These are phyloP conservation scores for Chytriomyces sp. DNA, from an alignment of 192 early-diverging fungal genomes.

Conservation along the genomic window DNA sequence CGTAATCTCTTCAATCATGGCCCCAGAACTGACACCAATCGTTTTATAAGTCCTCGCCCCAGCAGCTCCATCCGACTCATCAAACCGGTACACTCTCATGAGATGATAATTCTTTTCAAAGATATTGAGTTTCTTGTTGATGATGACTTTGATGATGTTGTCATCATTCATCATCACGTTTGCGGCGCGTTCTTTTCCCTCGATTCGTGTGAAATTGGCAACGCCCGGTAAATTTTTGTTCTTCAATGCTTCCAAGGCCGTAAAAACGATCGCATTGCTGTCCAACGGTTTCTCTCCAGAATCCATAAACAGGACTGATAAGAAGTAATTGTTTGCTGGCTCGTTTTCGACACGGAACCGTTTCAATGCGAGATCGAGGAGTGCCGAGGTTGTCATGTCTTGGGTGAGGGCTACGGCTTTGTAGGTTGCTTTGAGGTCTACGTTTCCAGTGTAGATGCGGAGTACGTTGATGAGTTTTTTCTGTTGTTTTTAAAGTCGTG, in stretches of 20 bases:
- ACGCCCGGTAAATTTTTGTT: slow-evolving; percentile 51
- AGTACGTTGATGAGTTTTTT: slow-evolving; percentile 54
- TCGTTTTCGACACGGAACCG: slow-evolving; percentile 49
- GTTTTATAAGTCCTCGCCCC: slow-evolving; percentile 55
- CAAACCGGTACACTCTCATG: slow-evolving; percentile 47
- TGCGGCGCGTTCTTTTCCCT: slow-evolving; percentile 18
- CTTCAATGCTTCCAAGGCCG: slow-evolving; percentile 46
- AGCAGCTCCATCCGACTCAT: slow-evolving; percentile 29
- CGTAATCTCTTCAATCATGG: slow-evolving; percentile 42
- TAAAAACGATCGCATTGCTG: slow-evolving; percentile 40
- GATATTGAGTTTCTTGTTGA: slow-evolving; percentile 57
- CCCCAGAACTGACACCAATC: slow-evolving; percentile 47
- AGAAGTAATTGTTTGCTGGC: slow-evolving; percentile 45
- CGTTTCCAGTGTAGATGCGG: slow-evolving; percentile 58
- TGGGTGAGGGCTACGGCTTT: slow-evolving; percentile 52
- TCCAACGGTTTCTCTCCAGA: slow-evolving; percentile 43
- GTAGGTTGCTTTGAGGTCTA: slow-evolving; percentile 58
- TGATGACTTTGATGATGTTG: slow-evolving; percentile 59
- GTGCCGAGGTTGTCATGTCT: slow-evolving; percentile 43
- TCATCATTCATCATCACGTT: slow-evolving; percentile 52
- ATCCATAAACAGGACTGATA: slow-evolving; percentile 55
- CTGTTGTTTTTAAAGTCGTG: too few relatives aligned
- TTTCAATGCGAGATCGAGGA: slow-evolving; percentile 43
- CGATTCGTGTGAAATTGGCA: slow-evolving; percentile 22
- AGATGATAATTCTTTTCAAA: slow-evolving; percentile 56